Conservation (phyloP, 2,329 filamentous ascomycete species). For the Didymella arachidicola region DNA sequence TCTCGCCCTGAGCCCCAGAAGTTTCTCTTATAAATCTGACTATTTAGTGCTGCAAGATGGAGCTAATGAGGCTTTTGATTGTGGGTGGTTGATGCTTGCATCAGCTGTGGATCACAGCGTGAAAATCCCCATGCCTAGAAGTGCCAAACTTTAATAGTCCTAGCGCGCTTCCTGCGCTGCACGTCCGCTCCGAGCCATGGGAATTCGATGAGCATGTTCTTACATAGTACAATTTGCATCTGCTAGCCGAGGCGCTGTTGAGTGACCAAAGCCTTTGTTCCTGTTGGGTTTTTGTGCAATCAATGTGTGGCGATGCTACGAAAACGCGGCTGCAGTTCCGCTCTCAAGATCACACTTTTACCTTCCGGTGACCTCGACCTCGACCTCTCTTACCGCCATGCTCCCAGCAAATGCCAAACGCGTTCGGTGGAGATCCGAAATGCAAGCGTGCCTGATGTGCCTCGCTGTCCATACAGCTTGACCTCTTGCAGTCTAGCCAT, state of each 20-base stretch:
- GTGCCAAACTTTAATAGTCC: conserved; percentile 22
- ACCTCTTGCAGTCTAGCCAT: conserved; percentile 25
- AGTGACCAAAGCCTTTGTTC: conserved; percentile 6
- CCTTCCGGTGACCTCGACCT: conserved; percentile 15
- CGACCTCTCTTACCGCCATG: conserved; percentile 10
- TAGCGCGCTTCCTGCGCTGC: conserved; percentile 15
- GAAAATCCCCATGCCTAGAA: conserved; percentile 27
- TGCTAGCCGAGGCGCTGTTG: conserved; percentile 1
- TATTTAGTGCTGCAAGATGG: conserved; percentile 28
- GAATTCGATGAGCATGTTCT: conserved; percentile 16
- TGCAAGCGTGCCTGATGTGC: conserved; percentile 36
- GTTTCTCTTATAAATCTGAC: conserved; percentile 38
- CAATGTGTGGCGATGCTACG: conserved; percentile 1
- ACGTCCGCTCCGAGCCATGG: conserved; percentile 9
- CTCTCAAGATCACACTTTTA: conserved; percentile 1
- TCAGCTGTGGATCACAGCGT: conserved; percentile 31
- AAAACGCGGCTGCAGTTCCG: conserved; percentile 7
- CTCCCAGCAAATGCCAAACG: conserved; percentile 28
- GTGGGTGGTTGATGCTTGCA: conserved; percentile 36
- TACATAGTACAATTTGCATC: conserved; percentile 6
- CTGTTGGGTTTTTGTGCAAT: not conserved
- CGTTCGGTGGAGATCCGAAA: conserved; percentile 32
- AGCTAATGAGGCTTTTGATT: conserved; percentile 34
- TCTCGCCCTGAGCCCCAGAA: conserved; percentile 27
- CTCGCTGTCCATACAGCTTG: conserved; percentile 22